Evolutionary conservation across 306 rosid genomes (phyloP).

Genomic region (Abrus pulchellus): DNA sequence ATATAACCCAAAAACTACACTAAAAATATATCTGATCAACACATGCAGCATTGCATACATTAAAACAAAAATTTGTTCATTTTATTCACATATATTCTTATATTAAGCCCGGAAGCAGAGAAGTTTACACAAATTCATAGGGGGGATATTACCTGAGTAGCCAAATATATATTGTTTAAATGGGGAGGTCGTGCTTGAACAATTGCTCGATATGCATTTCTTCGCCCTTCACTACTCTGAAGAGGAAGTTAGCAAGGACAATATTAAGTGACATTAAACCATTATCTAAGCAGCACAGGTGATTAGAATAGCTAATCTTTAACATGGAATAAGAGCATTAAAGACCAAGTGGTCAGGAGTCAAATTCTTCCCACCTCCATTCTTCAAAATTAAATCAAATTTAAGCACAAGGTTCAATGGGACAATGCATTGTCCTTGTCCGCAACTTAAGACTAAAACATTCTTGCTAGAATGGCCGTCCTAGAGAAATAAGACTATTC

Average conservation of each 20-base stretch:
- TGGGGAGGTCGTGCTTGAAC: slow-evolving; percentile 94
- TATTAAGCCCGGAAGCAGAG: slow-evolving; percentile 13
- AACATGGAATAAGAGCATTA: slow-evolving; percentile 22
- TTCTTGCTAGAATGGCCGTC: slow-evolving; percentile 11
- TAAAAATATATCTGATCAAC: slow-evolving; percentile 22
- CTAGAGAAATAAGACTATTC: slow-evolving; percentile 22
- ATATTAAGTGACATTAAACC: slow-evolving; percentile 29
- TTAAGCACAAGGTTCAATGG: slow-evolving; percentile 28
- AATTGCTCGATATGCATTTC: slow-evolving; percentile 95
- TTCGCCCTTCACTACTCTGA: slow-evolving; percentile 87
- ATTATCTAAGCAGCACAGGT: slow-evolving; percentile 11
- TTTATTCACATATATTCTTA: background rate
- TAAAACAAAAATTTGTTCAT: slow-evolving; percentile 18
- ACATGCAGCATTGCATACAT: slow-evolving; percentile 18
- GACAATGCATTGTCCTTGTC: slow-evolving; percentile 23
- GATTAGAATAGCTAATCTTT: slow-evolving; percentile 32
- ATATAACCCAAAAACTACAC: slow-evolving; percentile 7
- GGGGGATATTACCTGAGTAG: slow-evolving; percentile 81
- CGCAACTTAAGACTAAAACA: slow-evolving; percentile 9
- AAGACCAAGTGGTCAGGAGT: slow-evolving; percentile 17
- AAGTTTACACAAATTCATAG: slow-evolving; percentile 22
- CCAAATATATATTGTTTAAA: slow-evolving; percentile 91
- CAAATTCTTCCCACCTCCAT: slow-evolving; percentile 25
- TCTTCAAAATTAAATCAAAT: slow-evolving; percentile 41
- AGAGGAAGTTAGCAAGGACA: slow-evolving; percentile 39